Evolutionary conservation across 2,329 filamentous ascomycete genomes (phyloP), one percentile per base, ranked within the genome.

Genomic region (Capronia americana): DNA sequence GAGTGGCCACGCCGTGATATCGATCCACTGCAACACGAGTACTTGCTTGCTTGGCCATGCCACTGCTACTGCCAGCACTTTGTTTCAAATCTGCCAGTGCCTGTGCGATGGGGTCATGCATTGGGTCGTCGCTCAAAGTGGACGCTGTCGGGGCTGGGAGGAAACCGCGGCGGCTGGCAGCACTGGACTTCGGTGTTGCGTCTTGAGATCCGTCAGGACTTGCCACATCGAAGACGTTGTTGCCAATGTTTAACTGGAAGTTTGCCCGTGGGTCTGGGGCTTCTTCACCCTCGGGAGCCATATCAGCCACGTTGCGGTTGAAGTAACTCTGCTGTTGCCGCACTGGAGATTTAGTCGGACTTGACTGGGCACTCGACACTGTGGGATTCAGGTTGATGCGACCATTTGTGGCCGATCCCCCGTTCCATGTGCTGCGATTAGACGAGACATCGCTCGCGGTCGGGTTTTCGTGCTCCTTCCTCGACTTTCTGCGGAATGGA

Each of bases 151-250:
- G 53, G 34, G 70, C 63, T 38, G 66, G 65, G 30, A 64, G 60
- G 26, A 69, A 72, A 44, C 61, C 61, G 34, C 69, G 67, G 12
- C 71, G 66, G 76, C 83, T 71, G 75, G 75, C 56, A 74, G 78
- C 65, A 64, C 78, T 64, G 73, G 74, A 69, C 75, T 75, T 75
- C 11, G 80, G 75, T 50, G 83, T 82, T 51, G 78, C 83, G 53
- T 69, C 75, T 58, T 84, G 84, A 11, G n/a, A n/a, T 70, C 84
- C 85, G 66, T 94, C 91, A 0, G 92, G 90, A 8, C 90, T 90
- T 12, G 91, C 90, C 10, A 99, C 94, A 64, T 96, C 89, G 74
- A 99, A 97, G 11, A 99, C 92, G 73, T 99, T 99, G 73, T 96
- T 92, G 7, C 95, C 95, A 62, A 99, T 87, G 74, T 97, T 97